Base-by-base conservation (phyloP, 768 basidiomycete species). In the Trametes villosa region DNA sequence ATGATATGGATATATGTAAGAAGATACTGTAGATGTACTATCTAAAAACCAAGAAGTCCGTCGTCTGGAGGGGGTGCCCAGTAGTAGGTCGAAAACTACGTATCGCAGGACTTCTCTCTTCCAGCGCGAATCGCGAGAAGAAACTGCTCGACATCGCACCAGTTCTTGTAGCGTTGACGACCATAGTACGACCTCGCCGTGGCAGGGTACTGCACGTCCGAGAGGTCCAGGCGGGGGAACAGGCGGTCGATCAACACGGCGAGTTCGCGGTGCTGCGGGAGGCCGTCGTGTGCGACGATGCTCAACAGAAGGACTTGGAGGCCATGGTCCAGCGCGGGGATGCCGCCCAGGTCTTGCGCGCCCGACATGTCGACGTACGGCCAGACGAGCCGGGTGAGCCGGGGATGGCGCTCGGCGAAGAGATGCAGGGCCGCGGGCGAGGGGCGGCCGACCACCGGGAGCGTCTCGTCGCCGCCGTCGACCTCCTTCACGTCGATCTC, bases 371-470 rank as follows among this genome's bases (percentile, higher is more conserved):
- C 12, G 41, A 54, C 20, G 27, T 20, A 44, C 12, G 53, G 53
- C 26, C 41, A 41, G 18, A 44, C 42, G 53, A 54, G 53, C 17
- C 42, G 40, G 27, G 45, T 41, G 53, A 54, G 53, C 5, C 22
- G 18, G 9, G 53, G 53, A 29, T 45, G 41, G 27, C 18, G 29
- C 20, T 54, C 40, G 17, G 40, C 53, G 53, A 54, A 54, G 41
- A 7, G 53, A 27, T 27, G 15, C 41, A 54, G 53, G 24, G 33
- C 12, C 36, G n/a, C 20, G 34, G 24, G 8, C 5, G 36, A 20
- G 22, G 34, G 34, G 4, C 15, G 50, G 36, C 22, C 50, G 22
- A 38, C 50, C 11, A 20, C 33, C 13, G 13, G 33, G 33, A 34
- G 7, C 33, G 7, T 13, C 33, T 7, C 7, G 33, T 7, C 7